Evolutionary conservation across 2,329 filamentous ascomycete species (phyloP).

Genomic region (Cladosporium velox): DNA sequence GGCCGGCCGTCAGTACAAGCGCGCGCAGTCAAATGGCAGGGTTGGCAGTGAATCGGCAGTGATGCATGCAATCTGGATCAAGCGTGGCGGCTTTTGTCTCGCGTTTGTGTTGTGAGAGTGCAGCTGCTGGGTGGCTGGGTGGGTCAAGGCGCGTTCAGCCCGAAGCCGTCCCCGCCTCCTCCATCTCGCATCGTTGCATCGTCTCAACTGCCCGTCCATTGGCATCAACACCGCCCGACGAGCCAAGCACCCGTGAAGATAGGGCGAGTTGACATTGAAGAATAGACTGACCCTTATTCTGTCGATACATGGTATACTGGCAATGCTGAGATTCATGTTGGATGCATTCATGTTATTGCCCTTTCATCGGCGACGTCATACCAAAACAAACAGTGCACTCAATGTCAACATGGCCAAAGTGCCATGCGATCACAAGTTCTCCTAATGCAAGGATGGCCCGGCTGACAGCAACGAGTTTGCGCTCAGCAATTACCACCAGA

Average conservation of each 20-base stretch:
- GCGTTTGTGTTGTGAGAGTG: background rate
- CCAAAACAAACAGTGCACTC: background rate
- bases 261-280: background rate
- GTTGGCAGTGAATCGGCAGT: slow-evolving; percentile 13
- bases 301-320: background rate
- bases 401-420: background rate
- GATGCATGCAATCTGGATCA: slow-evolving; percentile 12
- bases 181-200: background rate
- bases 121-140: background rate
- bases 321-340: too few species aligned
- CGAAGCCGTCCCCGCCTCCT: slow-evolving; percentile 3
- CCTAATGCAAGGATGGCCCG: background rate
- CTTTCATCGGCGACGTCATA: background rate
- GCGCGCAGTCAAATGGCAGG: background rate
- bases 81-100: slow-evolving; percentile 1
- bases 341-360: too few species aligned
- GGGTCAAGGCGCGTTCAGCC: background rate
- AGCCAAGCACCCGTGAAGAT: slow-evolving; percentile 4
- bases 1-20: background rate
- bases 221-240: background rate
- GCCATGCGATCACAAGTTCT: background rate
- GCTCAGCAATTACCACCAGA: background rate
- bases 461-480: background rate
- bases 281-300: background rate
- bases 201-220: background rate